These are phyloP conservation scores for Debaryomyces maramus DNA, from an alignment of 805 yeast species.

Conservation along the genomic window DNA sequence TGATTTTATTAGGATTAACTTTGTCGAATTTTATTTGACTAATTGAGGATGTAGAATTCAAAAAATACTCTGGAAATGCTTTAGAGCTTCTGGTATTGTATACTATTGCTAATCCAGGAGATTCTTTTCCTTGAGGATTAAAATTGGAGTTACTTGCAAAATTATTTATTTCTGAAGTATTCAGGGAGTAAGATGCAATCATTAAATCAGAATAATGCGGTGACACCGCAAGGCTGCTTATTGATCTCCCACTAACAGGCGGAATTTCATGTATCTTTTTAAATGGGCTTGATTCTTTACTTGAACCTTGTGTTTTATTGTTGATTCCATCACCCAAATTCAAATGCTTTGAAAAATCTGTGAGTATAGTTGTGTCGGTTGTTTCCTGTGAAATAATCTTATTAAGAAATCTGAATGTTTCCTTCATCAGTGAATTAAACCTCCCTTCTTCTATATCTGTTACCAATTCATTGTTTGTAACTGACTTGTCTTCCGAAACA, in stretches of 20 bases:
- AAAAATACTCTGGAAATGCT: conserved; percentile 36
- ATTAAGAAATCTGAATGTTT: conserved; percentile 24
- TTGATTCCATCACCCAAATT: not conserved
- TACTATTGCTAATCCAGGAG: conserved; percentile 28
- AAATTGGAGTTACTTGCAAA: not conserved
- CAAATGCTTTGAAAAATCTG: conserved; percentile 2
- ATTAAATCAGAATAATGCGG: conserved; percentile 31
- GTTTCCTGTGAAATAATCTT: conserved; percentile 16
- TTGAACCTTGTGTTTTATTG: not conserved
- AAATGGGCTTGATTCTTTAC: not conserved
- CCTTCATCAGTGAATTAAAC: conserved; percentile 20
- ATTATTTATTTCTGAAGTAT: not conserved
- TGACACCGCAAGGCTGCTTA: conserved; percentile 35
- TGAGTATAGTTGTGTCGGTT: conserved; percentile 5
- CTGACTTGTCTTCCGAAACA: not conserved
- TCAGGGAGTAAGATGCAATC: conserved; percentile 16
- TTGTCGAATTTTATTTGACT: conserved; percentile 41
- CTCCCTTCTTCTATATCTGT: conserved; percentile 16
- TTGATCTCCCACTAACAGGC: conserved; percentile 2
- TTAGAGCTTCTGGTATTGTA: conserved; percentile 29
- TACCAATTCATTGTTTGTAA: not conserved
- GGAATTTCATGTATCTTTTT: not conserved
- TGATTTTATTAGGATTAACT: conserved; percentile 36
- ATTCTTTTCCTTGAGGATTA: not conserved
- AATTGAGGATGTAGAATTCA: conserved; percentile 43